Percentiles rank a stretch among this genome's conserved stretches.
Conservation (phyloP, 1,139 yeast species). For the Kurtzmaniella quercitrusa region DNA sequence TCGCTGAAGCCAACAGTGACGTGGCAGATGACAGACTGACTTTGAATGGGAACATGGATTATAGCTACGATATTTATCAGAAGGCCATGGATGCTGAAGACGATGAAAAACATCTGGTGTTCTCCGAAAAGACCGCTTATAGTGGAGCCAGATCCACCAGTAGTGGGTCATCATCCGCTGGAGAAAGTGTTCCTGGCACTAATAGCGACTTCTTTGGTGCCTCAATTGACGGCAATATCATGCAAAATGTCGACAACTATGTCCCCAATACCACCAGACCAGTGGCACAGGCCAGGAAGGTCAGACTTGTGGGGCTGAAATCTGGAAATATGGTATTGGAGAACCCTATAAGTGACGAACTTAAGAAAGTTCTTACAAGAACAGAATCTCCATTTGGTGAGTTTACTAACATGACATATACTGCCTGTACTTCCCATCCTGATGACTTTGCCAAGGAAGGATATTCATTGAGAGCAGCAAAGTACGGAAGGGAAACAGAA, state of each 20-base stretch:
- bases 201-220: constrained; percentile 40
- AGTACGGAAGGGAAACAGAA: constrained; percentile 84
- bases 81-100: constrained; percentile 34
- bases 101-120: constrained; percentile 22
- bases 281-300: constrained; percentile 41
- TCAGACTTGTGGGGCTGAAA: constrained; percentile 54
- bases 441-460: constrained; percentile 78
- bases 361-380: constrained; percentile 72
- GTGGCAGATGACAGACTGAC: constrained; percentile 36
- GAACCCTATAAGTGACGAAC: constrained; percentile 87
- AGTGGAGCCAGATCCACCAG: constrained; percentile 22
- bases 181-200: constrained; percentile 12
- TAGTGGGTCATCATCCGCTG: constrained; percentile 26
- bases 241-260: constrained; percentile 38
- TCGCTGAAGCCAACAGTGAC: constrained; percentile 51
- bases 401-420: constrained; percentile 89
- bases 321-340: constrained; percentile 82
- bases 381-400: constrained; percentile 79
- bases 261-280: constrained; percentile 29
- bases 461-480: constrained; percentile 78
- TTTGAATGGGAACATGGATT: constrained; percentile 14
- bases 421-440: constrained; percentile 90
- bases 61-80: constrained; percentile 36
- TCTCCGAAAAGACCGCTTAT: constrained; percentile 26
- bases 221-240: constrained; percentile 43